These are phyloP conservation scores for Colletotrichum australisinense DNA, from an alignment of 2,329 filamentous ascomycete species.

Conservation along the genomic window DNA sequence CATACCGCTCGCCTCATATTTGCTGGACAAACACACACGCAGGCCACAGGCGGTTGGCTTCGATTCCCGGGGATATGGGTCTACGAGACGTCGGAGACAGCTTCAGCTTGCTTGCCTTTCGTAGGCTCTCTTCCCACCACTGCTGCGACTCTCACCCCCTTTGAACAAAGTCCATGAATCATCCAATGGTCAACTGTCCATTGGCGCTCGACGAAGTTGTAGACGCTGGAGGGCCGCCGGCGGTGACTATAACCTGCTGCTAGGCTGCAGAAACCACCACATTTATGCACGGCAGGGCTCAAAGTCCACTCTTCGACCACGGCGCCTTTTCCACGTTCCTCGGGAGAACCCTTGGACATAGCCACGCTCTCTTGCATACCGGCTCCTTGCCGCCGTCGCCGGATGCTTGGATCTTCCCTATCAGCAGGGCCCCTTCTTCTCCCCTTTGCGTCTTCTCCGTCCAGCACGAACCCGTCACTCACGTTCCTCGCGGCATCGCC, in stretches of 20 bases:
- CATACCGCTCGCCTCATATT: slow-evolving; percentile 9
- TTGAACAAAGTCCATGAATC: not conserved
- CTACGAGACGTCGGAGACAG: not conserved
- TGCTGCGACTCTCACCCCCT: not conserved
- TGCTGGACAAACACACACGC: not conserved
- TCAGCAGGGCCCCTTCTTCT: not conserved
- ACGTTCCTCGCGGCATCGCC: not conserved
- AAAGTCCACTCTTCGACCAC: not conserved
- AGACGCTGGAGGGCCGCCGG: not conserved
- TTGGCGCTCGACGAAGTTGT: not conserved
- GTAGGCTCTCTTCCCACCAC: not conserved
- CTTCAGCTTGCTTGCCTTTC: not conserved
- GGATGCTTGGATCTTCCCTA: slow-evolving; percentile 29
- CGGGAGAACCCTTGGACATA: slow-evolving; percentile 30
- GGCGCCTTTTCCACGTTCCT: not conserved
- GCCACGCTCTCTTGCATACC: slow-evolving; percentile 31
- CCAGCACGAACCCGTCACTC: slow-evolving; percentile 15
- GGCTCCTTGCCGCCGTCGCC: slow-evolving; percentile 28
- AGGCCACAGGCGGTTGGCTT: not conserved
- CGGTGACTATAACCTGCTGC: not conserved
- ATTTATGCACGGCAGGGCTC: slow-evolving; percentile 17
- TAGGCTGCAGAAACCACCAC: slow-evolving; percentile 4
- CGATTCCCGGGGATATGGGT: not conserved
- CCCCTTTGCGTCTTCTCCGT: slow-evolving; percentile 2
- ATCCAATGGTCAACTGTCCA: not conserved